These are phyloP conservation scores for Solanum pinnatisectum DNA, from an alignment of 257 asterid genomes.

Conservation along the genomic window DNA sequence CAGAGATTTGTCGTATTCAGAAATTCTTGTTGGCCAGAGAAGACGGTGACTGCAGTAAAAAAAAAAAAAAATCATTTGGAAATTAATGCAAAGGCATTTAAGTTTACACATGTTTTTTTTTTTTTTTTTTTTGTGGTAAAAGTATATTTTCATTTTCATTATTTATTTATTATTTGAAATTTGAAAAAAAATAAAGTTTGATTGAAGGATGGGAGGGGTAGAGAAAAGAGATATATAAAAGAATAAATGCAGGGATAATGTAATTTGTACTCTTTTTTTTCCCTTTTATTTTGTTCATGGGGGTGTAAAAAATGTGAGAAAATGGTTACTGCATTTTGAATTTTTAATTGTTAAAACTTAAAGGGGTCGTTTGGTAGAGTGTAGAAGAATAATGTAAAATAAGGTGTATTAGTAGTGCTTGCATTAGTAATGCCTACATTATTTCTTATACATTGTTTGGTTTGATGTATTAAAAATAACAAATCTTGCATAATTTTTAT, in stretches of 20 bases:
- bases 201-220: background rate
- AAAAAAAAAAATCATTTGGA: background rate
- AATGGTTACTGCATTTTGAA: background rate
- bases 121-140: background rate
- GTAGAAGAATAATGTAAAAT: too few species aligned
- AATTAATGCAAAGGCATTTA: background rate
- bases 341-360: background rate
- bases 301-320: slow-evolving; percentile 57
- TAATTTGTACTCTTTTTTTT: background rate
- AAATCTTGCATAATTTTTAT: too few species aligned
- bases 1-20: background rate
- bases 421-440: too few species aligned
- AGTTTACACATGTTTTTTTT: background rate
- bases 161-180: slow-evolving; percentile 6
- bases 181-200: background rate
- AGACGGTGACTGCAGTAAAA: background rate
- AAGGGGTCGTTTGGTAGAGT: too few species aligned
- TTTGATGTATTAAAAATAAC: too few species aligned
- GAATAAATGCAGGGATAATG: slow-evolving; percentile 2
- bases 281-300: background rate
- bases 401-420: too few species aligned
- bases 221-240: background rate
- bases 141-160: background rate
- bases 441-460: too few species aligned
- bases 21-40: slow-evolving; percentile 11